Evolutionary conservation across 106 monocot species (phyloP), one percentile per base, ranked within the genome.

Genomic region (Agapanthus africanus): DNA sequence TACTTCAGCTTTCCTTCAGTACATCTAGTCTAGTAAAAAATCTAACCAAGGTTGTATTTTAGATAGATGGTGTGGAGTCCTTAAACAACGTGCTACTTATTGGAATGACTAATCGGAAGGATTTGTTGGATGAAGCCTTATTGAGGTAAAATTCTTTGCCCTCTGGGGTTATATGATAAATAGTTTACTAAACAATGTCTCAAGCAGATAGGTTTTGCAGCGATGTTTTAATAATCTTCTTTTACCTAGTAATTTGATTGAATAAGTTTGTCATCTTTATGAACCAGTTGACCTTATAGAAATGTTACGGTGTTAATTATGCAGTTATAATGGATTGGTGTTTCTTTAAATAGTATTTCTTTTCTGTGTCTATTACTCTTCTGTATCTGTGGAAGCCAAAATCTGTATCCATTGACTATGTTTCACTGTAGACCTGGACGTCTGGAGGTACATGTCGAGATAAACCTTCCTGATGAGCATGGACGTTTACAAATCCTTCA

Each of bases 101-200:
- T 90, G 97, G 97, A 75, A 97, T 97, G 95, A 97, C 95, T 37
- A 97, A 97, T 72, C 81, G 97, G 65, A 99, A 92, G 74, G 97
- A 99, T 85, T 76, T 99, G 47, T 73, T 99, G 52, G 97, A 99
- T 87, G 92, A 92, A 85, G 97, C 97, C 41, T 70, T 99, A 35
- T 75, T 99, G 63, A 89, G 97, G 97, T 90, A 74, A 74, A 66
- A 16, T 30, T n/a, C 11, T 42, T 22, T 35, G 34, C 41, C 11
- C 18, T 8, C 67, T 1, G 13, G 33, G 59, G 30, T 61, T 61
- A 7, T 60, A 15, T 49, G 26, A 4, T 9, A 62, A 11, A 25
- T 39, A 61, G 7, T 49, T 6, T 49, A 2, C 67, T 4, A 14
- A n/a, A 25, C 1, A 11, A 61, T 61, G 31, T 59, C n/a, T n/a